Evolutionary conservation across 139 green algal species (phyloP).

Genomic region (Chlamydomonas sphaeroides): DNA sequence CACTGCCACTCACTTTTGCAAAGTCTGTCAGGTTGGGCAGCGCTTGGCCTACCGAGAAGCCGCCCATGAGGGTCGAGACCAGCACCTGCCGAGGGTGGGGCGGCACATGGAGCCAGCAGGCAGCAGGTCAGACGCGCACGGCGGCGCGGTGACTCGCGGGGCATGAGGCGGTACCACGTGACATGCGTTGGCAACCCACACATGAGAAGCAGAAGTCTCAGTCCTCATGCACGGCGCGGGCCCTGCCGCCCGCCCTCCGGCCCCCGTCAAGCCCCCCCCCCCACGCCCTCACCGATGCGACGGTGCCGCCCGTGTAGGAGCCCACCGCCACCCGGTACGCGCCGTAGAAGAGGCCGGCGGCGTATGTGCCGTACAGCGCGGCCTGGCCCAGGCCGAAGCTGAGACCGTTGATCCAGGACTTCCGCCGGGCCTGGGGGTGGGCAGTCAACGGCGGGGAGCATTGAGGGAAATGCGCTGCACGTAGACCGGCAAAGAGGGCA

Average conservation of each 20-base stretch:
- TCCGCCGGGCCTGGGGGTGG: background rate
- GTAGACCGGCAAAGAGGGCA: no score
- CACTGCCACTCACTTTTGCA: conserved; percentile 59
- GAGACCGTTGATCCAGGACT: conserved; percentile 4
- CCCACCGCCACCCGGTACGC: conserved; percentile 57
- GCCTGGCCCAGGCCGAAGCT: conserved; percentile 22
- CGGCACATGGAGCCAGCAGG: no score
- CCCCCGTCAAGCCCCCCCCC: no score
- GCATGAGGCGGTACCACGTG: no score
- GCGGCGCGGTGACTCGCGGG: no score
- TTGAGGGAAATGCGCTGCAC: conserved; percentile 23
- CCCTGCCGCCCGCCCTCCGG: no score
- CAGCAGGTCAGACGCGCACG: no score
- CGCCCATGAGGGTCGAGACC: conserved; percentile 81
- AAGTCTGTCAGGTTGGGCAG: conserved; percentile 57
- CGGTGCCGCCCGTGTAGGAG: conserved; percentile 62
- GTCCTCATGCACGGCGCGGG: no score
- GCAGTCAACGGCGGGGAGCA: no score
- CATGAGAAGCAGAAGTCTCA: no score
- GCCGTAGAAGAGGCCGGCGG: conserved; percentile 83
- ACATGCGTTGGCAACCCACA: no score
- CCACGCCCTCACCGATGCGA: conserved; percentile 1
- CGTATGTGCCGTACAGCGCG: conserved; percentile 68
- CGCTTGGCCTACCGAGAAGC: conserved; percentile 71
- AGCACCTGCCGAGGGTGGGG: no score